These are phyloP conservation scores for Trichoderma endophyticum DNA, from an alignment of 2,329 filamentous ascomycete genomes.

Conservation along the genomic window DNA sequence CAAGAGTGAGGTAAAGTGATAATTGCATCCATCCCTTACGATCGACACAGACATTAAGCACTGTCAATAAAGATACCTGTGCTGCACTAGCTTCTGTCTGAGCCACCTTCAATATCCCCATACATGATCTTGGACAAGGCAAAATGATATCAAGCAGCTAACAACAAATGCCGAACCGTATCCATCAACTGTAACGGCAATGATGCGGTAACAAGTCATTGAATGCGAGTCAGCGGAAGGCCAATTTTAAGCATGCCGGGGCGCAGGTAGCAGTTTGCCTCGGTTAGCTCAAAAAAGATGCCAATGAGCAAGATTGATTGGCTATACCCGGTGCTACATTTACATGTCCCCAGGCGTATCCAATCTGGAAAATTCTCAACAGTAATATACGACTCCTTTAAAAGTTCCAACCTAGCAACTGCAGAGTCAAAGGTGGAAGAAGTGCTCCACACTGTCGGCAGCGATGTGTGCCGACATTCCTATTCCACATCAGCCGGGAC, in stretches of 20 bases:
- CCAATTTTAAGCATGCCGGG: background rate
- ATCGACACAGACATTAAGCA: too few species aligned
- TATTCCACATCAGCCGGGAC: background rate
- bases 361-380: background rate
- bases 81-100: too few species aligned
- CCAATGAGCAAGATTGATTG: background rate
- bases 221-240: background rate
- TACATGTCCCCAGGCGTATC: background rate
- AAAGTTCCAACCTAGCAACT: too few species aligned
- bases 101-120: too few species aligned
- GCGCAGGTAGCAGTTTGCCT: background rate
- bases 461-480: background rate
- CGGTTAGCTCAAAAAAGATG: background rate
- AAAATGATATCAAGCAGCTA: background rate
- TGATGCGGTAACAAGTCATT: background rate
- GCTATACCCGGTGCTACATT: background rate
- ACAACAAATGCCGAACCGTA: background rate
- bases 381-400: too few species aligned
- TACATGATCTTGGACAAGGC: too few species aligned
- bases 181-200: background rate
- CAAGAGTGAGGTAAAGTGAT: too few species aligned
- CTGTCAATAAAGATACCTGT: too few species aligned
- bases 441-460: background rate
- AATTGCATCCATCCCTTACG: too few species aligned
- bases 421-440: background rate